Evolutionary conservation across 805 yeast genomes (phyloP).

Genomic region (Lachancea dasiensis): DNA sequence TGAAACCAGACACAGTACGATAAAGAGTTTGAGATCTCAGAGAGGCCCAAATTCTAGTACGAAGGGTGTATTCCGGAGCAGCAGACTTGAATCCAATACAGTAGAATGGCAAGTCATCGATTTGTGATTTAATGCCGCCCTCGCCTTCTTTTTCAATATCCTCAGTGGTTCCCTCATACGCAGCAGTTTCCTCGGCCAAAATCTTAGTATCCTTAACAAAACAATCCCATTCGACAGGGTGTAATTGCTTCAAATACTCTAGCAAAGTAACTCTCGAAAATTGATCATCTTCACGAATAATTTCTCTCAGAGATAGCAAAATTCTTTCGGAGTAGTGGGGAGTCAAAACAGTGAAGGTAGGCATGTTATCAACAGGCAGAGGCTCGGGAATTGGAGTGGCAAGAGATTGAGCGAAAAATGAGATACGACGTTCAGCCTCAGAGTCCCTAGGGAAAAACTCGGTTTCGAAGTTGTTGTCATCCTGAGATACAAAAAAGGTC

Average conservation of each 20-base stretch:
- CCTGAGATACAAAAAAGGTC: slow-evolving; percentile 96
- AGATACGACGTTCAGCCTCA: slow-evolving; percentile 99
- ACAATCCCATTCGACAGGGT: slow-evolving; percentile 97
- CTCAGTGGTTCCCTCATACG: slow-evolving; percentile 45
- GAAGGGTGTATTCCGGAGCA: slow-evolving; percentile 90
- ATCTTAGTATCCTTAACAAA: slow-evolving; percentile 94
- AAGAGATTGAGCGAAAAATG: slow-evolving; percentile 97
- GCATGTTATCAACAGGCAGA: slow-evolving; percentile 98
- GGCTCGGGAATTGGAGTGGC: slow-evolving; percentile 99
- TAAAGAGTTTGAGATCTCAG: slow-evolving; percentile 93
- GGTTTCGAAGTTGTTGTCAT: slow-evolving; percentile 87
- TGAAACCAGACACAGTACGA: slow-evolving; percentile 96
- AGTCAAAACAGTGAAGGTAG: slow-evolving; percentile 92
- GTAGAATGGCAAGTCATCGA: slow-evolving; percentile 89
- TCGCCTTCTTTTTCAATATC: slow-evolving; percentile 50
- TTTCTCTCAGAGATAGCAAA: slow-evolving; percentile 85
- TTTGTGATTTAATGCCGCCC: slow-evolving; percentile 63
- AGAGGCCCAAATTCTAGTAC: slow-evolving; percentile 99
- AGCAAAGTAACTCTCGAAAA: slow-evolving; percentile 89
- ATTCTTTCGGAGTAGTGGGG: slow-evolving; percentile 97
- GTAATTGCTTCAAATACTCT: slow-evolving; percentile 90
- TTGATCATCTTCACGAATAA: slow-evolving; percentile 95
- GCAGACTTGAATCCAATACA: slow-evolving; percentile 97
- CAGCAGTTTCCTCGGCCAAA: slow-evolving; percentile 90
- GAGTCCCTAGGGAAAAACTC: slow-evolving; percentile 96